Evolutionary conservation across 2,329 filamentous ascomycete species (phyloP).

Genomic region (Neonectria punicea): DNA sequence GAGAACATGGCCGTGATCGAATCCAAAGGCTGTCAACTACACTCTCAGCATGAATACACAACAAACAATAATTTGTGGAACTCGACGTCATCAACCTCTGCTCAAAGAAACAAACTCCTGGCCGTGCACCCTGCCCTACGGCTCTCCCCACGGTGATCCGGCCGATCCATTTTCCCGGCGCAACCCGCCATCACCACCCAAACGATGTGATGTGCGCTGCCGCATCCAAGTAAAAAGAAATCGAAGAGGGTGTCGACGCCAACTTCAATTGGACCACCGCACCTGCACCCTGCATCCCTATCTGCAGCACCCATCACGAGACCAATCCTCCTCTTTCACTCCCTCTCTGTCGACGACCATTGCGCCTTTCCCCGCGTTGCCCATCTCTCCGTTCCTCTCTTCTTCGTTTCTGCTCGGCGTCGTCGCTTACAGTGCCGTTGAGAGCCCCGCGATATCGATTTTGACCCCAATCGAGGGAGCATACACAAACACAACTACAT

Average conservation of each 20-base stretch:
- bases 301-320: constrained; percentile 3
- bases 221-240: constrained; percentile 1
- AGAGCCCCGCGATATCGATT: neutral
- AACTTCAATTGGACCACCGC: constrained; percentile 7
- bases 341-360: neutral
- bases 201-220: constrained; percentile 3
- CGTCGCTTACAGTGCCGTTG: neutral
- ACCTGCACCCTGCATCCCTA: neutral
- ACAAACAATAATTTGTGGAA: neutral
- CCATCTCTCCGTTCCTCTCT: neutral
- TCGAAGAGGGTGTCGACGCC: constrained; percentile 12
- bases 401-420: neutral
- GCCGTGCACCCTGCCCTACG: too few species aligned
- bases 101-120: neutral
- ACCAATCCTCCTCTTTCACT: neutral
- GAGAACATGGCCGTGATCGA: too few species aligned
- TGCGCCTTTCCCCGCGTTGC: neutral
- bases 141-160: constrained; percentile 32
- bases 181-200: constrained; percentile 19
- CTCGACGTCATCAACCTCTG: neutral
- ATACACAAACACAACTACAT: neutral
- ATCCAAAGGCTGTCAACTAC: neutral
- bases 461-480: constrained; percentile 4
- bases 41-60: neutral
- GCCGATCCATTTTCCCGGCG: constrained; percentile 42